Evolutionary conservation across 768 basidiomycete species (phyloP).

Genomic region (Multifurca ochricompacta): DNA sequence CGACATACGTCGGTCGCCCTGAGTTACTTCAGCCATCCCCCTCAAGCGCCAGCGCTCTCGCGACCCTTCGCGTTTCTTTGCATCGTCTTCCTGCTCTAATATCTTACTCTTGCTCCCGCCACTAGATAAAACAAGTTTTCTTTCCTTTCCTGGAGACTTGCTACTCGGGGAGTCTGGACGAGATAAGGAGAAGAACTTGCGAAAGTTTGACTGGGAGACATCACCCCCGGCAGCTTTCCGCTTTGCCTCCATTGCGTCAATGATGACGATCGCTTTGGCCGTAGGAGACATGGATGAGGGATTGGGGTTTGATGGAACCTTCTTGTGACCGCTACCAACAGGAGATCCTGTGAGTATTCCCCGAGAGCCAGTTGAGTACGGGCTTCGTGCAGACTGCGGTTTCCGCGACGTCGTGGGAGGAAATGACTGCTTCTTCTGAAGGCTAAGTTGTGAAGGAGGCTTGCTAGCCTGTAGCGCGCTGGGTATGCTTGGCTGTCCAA

Average conservation of each 20-base stretch:
- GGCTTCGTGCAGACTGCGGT: neutral
- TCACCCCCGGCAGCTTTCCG: conserved; percentile 27
- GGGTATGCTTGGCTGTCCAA: conserved; percentile 30
- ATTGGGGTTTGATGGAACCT: conserved; percentile 34
- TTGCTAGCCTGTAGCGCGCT: conserved; percentile 21
- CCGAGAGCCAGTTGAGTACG: conserved; percentile 5
- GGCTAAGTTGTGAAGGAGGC: neutral
- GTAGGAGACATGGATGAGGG: conserved; percentile 40
- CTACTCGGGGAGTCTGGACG: conserved; percentile 10
- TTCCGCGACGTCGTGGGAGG: neutral
- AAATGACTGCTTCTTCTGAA: conserved; percentile 11
- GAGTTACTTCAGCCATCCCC: conserved; percentile 7
- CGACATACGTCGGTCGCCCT: conserved; percentile 14
- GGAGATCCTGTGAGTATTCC: conserved; percentile 4
- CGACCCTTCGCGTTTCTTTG: conserved; percentile 4
- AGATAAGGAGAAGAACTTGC: conserved; percentile 23
- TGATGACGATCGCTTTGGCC: conserved; percentile 56
- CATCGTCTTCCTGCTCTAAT: conserved; percentile 12
- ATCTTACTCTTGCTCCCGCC: conserved; percentile 6
- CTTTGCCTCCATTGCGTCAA: conserved; percentile 50
- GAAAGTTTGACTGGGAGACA: conserved; percentile 21
- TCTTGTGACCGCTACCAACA: conserved; percentile 16
- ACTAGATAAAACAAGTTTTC: neutral
- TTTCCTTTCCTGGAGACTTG: conserved; percentile 4
- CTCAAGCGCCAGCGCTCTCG: conserved; percentile 17